Evolutionary conservation across 352 stramenopile species (phyloP).

Genomic region (Phytophthora idaei): DNA sequence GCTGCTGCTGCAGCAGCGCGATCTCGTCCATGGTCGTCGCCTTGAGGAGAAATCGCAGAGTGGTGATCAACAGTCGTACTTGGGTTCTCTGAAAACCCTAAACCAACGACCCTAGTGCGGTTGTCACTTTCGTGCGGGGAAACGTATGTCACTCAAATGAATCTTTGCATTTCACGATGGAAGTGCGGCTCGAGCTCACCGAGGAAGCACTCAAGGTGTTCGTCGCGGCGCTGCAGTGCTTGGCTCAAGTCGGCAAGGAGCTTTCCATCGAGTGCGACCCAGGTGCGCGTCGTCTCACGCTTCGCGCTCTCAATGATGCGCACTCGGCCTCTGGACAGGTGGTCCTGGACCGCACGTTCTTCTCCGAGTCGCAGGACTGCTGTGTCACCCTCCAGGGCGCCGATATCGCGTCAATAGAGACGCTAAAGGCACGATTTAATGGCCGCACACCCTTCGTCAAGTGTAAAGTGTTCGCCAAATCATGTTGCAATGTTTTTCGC

Average conservation of each 20-base stretch:
- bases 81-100: neutral
- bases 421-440: conserved; percentile 28
- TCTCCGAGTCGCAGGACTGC: conserved; percentile 35
- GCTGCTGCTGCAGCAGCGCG: conserved; percentile 76
- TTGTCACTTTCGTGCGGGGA: conserved; percentile 12
- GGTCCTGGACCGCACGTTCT: conserved; percentile 72
- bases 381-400: conserved; percentile 24
- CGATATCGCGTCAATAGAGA: conserved; percentile 23
- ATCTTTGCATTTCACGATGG: conserved; percentile 41
- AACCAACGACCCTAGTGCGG: neutral
- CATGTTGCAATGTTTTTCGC: conserved; percentile 81
- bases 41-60: conserved; percentile 3
- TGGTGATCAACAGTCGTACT: conserved; percentile 10
- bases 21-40: conserved; percentile 80
- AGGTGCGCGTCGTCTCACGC: conserved; percentile 48
- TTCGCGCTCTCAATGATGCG: conserved; percentile 82
- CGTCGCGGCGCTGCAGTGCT: conserved; percentile 78
- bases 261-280: conserved; percentile 76
- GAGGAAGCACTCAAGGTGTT: conserved; percentile 82
- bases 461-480: conserved; percentile 81
- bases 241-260: conserved; percentile 83
- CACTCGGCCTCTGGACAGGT: conserved; percentile 80
- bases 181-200: conserved; percentile 72
- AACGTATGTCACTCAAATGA: conserved; percentile 15
- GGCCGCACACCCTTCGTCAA: conserved; percentile 57